Conservation (phyloP, 1,139 yeast species). For the Scheffersomyces titani region DNA sequence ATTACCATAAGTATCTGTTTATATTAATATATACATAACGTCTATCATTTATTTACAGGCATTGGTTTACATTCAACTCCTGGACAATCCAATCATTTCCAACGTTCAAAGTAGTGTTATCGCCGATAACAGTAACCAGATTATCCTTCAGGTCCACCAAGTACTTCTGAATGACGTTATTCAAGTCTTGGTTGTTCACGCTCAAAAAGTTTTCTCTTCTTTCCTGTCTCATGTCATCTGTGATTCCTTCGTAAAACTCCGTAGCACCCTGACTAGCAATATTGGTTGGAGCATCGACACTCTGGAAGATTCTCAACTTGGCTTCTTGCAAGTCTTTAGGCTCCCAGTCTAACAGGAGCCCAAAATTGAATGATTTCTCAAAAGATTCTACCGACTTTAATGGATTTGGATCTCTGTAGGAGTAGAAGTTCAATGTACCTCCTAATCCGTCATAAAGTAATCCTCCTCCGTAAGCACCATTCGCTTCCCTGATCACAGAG, state of each 20-base stretch:
- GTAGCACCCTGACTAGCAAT: slow-evolving; percentile 76
- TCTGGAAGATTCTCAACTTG: slow-evolving; percentile 85
- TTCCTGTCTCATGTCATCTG: slow-evolving; percentile 77
- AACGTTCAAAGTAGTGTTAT: slow-evolving; percentile 34
- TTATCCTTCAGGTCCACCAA: slow-evolving; percentile 35
- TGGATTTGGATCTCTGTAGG: slow-evolving; percentile 94
- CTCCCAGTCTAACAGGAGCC: slow-evolving; percentile 52
- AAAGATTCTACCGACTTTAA: slow-evolving; percentile 65
- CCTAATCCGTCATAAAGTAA: slow-evolving; percentile 79
- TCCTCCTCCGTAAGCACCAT: slow-evolving; percentile 99
- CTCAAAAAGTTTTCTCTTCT: slow-evolving; percentile 75
- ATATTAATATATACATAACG: neutral
- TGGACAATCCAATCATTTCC: slow-evolving; percentile 32
- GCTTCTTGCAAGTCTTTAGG: slow-evolving; percentile 81
- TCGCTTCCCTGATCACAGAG: slow-evolving; percentile 88
- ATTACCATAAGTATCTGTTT: neutral
- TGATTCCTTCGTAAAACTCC: slow-evolving; percentile 66
- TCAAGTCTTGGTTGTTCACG: slow-evolving; percentile 63
- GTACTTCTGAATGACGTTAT: slow-evolving; percentile 63
- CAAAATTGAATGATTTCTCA: slow-evolving; percentile 56
- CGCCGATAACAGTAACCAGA: slow-evolving; percentile 54
- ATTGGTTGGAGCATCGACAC: slow-evolving; percentile 86
- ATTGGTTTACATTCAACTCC: slow-evolving; percentile 9
- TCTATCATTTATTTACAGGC: slow-evolving; percentile 1
- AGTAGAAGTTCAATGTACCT: slow-evolving; percentile 74